Conservation (phyloP, 192 early-diverging fungal genomes). For the Rhizophagus prolifer region DNA sequence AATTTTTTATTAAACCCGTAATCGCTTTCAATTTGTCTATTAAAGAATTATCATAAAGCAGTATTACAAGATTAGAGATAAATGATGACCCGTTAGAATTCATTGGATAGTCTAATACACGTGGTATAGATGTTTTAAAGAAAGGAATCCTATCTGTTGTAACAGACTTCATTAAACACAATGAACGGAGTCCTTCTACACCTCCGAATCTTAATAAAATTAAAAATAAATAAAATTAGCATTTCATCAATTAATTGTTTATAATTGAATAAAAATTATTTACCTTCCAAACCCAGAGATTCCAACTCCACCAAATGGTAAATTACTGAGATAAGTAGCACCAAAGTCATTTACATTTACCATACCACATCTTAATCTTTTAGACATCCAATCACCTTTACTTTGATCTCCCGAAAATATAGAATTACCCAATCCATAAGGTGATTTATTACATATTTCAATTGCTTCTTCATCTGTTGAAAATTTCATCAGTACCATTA, state of each 20-base stretch:
- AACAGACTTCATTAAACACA: slow-evolving; percentile 67
- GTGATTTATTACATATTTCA: slow-evolving; percentile 62
- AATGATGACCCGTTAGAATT: slow-evolving; percentile 38
- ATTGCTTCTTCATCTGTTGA: slow-evolving; percentile 67
- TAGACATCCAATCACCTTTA: slow-evolving; percentile 60
- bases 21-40: background rate
- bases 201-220: slow-evolving; percentile 52
- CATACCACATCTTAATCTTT: slow-evolving; percentile 70
- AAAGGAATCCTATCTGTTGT: slow-evolving; percentile 72
- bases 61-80: slow-evolving; percentile 38
- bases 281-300: slow-evolving; percentile 73
- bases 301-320: slow-evolving; percentile 83
- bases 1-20: background rate
- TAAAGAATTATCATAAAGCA: slow-evolving; percentile 34
- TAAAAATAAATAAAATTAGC: background rate
- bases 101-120: slow-evolving; percentile 75
- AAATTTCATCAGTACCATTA: slow-evolving; percentile 79
- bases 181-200: slow-evolving; percentile 68
- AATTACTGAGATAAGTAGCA: slow-evolving; percentile 80
- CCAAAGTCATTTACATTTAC: slow-evolving; percentile 87
- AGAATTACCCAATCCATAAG: slow-evolving; percentile 75
- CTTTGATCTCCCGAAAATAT: slow-evolving; percentile 73
- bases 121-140: slow-evolving; percentile 74
- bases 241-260: background rate
- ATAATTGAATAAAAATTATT: background rate